phyloP scores from a whole-genome alignment of 2,329 filamentous ascomycete genomes.

The Nemania sp. region DNA sequence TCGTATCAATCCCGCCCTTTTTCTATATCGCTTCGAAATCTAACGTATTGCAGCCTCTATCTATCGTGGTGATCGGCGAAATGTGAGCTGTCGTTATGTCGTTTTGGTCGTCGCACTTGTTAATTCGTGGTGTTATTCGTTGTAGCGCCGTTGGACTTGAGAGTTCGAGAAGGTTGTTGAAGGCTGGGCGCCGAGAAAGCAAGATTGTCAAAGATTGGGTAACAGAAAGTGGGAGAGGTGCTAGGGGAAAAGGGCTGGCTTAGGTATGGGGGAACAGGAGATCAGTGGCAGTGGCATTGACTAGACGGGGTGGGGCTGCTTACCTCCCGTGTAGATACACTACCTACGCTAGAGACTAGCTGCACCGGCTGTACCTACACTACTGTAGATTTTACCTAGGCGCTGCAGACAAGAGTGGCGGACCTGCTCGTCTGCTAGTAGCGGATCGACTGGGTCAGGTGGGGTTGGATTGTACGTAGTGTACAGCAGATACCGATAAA shows the following conservation, averaged over 20 bases:
- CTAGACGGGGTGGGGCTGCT: conserved; percentile 27
- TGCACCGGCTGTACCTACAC: neutral
- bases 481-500: neutral
- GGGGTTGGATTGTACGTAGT: neutral
- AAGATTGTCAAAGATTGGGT: conserved; percentile 44
- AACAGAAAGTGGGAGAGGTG: conserved; percentile 34
- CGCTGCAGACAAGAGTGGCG: neutral
- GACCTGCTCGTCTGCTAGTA: neutral
- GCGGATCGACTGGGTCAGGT: conserved; percentile 11
- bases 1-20: neutral
- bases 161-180: conserved; percentile 47
- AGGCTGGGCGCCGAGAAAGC: conserved; percentile 58
- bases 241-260: conserved; percentile 30
- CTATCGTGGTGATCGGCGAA: neutral
- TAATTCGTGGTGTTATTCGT: conserved; percentile 18
- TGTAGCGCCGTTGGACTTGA: conserved; percentile 35
- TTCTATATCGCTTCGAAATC: conserved; percentile 8
- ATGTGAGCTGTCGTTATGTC: conserved; percentile 1
- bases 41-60: neutral
- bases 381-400: neutral
- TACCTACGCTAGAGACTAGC: neutral
- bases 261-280: conserved; percentile 26
- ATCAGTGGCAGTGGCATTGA: conserved; percentile 24
- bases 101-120: conserved; percentile 4
- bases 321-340: conserved; percentile 5